Conservation (phyloP, 176 grass and related monocot genomes). For the Coix lacrymajobi region DNA sequence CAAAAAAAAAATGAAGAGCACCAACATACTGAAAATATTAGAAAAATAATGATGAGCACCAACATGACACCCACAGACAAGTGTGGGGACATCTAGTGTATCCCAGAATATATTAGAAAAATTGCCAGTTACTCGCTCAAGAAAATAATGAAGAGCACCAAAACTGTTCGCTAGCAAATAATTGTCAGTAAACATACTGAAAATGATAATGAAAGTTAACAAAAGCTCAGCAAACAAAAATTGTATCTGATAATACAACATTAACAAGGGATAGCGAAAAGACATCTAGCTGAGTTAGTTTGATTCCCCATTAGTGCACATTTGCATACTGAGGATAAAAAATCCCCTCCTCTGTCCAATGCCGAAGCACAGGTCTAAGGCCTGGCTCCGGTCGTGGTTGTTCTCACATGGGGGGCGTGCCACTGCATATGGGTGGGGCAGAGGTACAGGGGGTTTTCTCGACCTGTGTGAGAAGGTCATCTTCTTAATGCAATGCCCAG, state of each 20-base stretch:
- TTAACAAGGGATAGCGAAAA: neutral
- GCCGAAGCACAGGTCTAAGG: too few relatives aligned
- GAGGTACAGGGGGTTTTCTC: neutral
- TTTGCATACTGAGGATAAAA: neutral
- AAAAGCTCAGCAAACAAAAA: neutral
- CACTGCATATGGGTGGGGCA: neutral
- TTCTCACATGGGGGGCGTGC: neutral
- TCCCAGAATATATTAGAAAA: neutral
- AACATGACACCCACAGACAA: neutral
- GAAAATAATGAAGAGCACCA: neutral
- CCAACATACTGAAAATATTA: neutral
- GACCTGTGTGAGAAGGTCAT: too few relatives aligned
- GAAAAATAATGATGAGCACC: neutral
- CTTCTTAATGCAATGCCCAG: too few relatives aligned
- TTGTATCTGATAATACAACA: neutral
- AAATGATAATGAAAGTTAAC: conserved; percentile 1
- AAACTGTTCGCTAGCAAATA: neutral
- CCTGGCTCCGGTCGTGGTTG: too few relatives aligned
- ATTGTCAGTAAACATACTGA: neutral
- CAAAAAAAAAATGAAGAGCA: neutral
- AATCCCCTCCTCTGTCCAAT: too few relatives aligned
- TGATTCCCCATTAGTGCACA: neutral
- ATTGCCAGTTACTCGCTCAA: neutral
- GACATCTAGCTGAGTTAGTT: neutral
- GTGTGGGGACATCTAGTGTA: neutral